Evolutionary conservation across 108 stramenopile genomes (phyloP), one percentile per base, ranked within the genome.

Genomic region (Seminavis robusta): DNA sequence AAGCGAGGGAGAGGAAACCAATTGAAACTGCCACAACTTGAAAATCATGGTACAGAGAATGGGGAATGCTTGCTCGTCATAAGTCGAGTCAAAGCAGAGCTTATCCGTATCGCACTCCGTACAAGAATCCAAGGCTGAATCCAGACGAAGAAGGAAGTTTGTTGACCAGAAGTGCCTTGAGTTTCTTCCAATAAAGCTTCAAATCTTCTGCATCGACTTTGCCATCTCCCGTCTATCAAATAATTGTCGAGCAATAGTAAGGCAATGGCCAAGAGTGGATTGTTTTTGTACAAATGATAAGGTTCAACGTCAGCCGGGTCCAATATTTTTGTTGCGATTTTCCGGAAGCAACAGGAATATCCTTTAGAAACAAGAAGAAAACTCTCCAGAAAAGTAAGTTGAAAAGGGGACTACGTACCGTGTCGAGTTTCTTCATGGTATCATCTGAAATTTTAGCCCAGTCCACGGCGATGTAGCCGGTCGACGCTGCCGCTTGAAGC

Each of bases 61-160:
- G n/a, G n/a, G n/a, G n/a, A n/a, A n/a, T n/a, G n/a, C n/a, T n/a
- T n/a, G n/a, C n/a, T n/a, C n/a, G n/a, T n/a, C n/a, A n/a, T n/a
- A n/a, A n/a, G n/a, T n/a, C n/a, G n/a, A n/a, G n/a, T n/a, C n/a
- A n/a, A 37, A 37, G 36, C 36, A 37, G 10, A 11, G 11, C 61
- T 72, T 74, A 79, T 29, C 60, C 66, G 20, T 61, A 51, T 38
- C 61, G 68, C 41, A 93, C 61, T 33, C 93, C 95, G 26, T 76
- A 67, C 66, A 93, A 73, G 69, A 96, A 94, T 17, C 95, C 94
- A 37, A 90, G 56, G 4, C 64, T 49, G 61, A 94, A 96, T 16
- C 95, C 95, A 49, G 85, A 80, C 21, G 89, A 88, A 44, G 70
- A 61, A 10, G 94, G 94, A 45, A 96, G 46, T 39, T 83, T 84